Evolutionary conservation across 2,329 filamentous ascomycete genomes (phyloP).

Genomic region (Pseudopithomyces maydicus): DNA sequence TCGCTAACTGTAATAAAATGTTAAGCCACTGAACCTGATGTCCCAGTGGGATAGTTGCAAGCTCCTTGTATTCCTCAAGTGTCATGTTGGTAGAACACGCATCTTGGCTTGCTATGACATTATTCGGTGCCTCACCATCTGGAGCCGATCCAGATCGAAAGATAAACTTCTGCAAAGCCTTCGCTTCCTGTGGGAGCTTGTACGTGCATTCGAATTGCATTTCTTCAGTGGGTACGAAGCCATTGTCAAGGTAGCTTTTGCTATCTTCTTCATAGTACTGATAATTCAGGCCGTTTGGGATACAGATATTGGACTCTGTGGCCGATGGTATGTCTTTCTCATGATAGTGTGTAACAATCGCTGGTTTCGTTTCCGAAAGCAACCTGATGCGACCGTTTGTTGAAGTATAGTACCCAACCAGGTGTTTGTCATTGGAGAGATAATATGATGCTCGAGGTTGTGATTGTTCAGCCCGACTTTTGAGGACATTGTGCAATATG

Average conservation of each 20-base stretch:
- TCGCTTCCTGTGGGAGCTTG: constrained; percentile 38
- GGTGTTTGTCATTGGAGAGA: constrained; percentile 12
- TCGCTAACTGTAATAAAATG: constrained; percentile 57
- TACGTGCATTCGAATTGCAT: constrained; percentile 47
- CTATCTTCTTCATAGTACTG: constrained; percentile 30
- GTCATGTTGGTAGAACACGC: constrained; percentile 56
- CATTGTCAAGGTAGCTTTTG: background rate
- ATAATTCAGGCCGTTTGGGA: constrained; percentile 53
- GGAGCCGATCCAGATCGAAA: constrained; percentile 35
- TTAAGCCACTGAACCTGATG: constrained; percentile 60
- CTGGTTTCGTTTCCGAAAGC: constrained; percentile 46
- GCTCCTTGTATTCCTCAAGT: constrained; percentile 59
- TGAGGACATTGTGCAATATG: constrained; percentile 50
- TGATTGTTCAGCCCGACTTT: background rate
- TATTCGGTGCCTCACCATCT: constrained; percentile 51
- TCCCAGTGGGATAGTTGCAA: constrained; percentile 56
- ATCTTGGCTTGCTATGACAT: constrained; percentile 49
- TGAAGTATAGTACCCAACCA: constrained; percentile 3
- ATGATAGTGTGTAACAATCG: constrained; percentile 38
- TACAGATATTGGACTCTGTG: constrained; percentile 43
- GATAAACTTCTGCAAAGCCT: constrained; percentile 47
- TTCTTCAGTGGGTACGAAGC: constrained; percentile 14
- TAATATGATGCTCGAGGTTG: background rate
- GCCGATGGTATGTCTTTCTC: constrained; percentile 28
- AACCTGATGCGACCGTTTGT: constrained; percentile 32